Base-by-base conservation (phyloP, 345 rosid species). In the Acer saccharum region DNA sequence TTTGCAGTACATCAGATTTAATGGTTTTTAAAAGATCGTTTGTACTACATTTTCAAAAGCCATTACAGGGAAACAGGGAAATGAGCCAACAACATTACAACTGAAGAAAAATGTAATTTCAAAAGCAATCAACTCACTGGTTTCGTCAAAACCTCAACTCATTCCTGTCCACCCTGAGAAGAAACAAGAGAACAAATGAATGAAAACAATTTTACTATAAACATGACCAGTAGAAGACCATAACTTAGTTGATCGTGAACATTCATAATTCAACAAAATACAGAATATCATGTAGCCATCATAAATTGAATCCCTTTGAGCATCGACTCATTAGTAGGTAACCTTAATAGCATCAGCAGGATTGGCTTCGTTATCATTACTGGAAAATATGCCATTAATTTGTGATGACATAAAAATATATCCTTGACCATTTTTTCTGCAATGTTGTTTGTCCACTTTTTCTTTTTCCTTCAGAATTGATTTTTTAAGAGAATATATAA, bases 101-200 rank as follows among this genome's bases (percentile, higher is more conserved):
- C 11, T 46, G 50, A 66, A 48, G 74, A 78, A 80, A 81, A 61
- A 17, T 64, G 60, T 65, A 65, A 67, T 76, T 73, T 21, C 61
- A 18, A 29, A 68, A 12, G 50, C 12, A 46, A 61, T 73, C 60
- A 16, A 71, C 76, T 17, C 14, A 57, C 21, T 25, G 65, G 52
- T 61, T 65, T 39, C 68, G 55, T 61, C 76, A 63, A 46, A 52
- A 39, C 41, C 54, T 43, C 75, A 69, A 46, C 80, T 84, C 81
- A 83, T n/a, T 83, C 85, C 68, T 79, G 82, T 60, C 69, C 81
- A 61, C 76, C 88, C 88, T 87, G 82, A 3, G 25, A 70, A 72
- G 64, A 64, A 54, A 54, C 57, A 41, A 0, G 14, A 48, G 50
- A 60, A 25, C 54, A 4, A 25, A 48, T 62, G 5, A 69, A 54